Conservation (phyloP, 176 grass and related monocot species). For the Avena insularis region DNA sequence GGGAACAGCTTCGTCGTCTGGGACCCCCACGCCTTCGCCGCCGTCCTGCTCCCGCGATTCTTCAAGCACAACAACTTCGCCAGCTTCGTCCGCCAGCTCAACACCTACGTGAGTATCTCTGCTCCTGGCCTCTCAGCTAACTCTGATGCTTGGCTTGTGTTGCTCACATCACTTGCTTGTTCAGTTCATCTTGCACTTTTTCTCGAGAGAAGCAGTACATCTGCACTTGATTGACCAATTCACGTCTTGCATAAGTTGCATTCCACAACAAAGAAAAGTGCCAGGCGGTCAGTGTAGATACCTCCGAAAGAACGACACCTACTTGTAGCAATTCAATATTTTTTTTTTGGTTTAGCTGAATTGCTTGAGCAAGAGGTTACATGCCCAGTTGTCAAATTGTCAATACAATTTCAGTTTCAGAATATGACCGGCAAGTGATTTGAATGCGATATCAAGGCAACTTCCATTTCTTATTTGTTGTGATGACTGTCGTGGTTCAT, state of each 20-base stretch:
- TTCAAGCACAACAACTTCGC: constrained; percentile 98
- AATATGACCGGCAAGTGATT: background rate
- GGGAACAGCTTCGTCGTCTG: constrained; percentile 85
- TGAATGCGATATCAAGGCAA: background rate
- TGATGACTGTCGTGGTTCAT: background rate
- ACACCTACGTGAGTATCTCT: constrained; percentile 70
- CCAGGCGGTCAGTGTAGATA: background rate
- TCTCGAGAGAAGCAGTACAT: too few species aligned
- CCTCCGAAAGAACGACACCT: background rate
- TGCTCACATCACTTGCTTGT: background rate
- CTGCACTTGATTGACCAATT: background rate
- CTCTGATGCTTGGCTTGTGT: background rate
- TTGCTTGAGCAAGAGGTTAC: background rate
- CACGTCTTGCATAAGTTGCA: background rate
- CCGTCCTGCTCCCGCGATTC: constrained; percentile 68
- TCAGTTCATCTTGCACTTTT: constrained; percentile 30
- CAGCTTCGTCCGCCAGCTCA: constrained; percentile 86
- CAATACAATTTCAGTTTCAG: background rate
- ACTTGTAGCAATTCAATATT: background rate
- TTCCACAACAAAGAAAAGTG: background rate
- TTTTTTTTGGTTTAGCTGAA: background rate
- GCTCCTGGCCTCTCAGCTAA: background rate
- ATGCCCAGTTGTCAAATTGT: background rate
- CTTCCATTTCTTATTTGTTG: background rate
- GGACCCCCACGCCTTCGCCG: constrained; percentile 72